phyloP scores from a whole-genome alignment of 2,329 filamentous ascomycete species.

The Orbilia ellipsospora region DNA sequence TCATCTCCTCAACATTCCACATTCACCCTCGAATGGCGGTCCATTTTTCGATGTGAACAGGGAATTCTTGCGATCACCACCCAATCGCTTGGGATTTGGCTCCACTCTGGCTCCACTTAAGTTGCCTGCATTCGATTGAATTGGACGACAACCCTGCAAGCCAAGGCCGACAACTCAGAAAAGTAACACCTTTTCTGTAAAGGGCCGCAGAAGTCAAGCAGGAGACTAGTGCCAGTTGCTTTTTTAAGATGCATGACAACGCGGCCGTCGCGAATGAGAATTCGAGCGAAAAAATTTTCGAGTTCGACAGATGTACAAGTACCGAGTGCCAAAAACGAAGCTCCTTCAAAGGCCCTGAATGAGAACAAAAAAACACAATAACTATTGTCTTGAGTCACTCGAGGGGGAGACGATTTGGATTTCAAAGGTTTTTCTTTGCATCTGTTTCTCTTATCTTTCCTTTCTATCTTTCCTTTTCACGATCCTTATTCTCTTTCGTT shows the following conservation, averaged over 20 bases:
- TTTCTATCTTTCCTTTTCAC: slow-evolving; percentile 34
- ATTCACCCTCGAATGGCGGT: slow-evolving; percentile 33
- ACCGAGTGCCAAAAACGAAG: slow-evolving; percentile 40
- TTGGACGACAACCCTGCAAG: slow-evolving; percentile 42
- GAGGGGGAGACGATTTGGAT: slow-evolving; percentile 23
- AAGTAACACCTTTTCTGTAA: slow-evolving; percentile 41
- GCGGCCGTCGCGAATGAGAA: slow-evolving; percentile 49
- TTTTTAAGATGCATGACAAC: slow-evolving; percentile 46
- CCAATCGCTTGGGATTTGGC: slow-evolving; percentile 51
- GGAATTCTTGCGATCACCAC: slow-evolving; percentile 38
- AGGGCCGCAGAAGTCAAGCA: slow-evolving; percentile 25
- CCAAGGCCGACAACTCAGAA: slow-evolving; percentile 56
- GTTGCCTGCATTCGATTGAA: slow-evolving; percentile 37
- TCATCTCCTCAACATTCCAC: slow-evolving; percentile 50
- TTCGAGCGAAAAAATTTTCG: slow-evolving; percentile 47
- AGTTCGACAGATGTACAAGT: slow-evolving; percentile 54
- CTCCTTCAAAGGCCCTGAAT: slow-evolving; percentile 30
- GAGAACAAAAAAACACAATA: slow-evolving; percentile 29
- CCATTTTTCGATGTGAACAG: slow-evolving; percentile 44
- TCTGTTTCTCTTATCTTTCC: slow-evolving; percentile 33
- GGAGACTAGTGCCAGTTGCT: slow-evolving; percentile 46
- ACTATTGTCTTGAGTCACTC: slow-evolving; percentile 50
- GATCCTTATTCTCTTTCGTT: slow-evolving; percentile 42
- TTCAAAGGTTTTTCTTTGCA: slow-evolving; percentile 33
- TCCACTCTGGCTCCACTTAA: slow-evolving; percentile 44